Conservation (phyloP, 2,329 filamentous ascomycete genomes). For the Exophiala sp. region DNA sequence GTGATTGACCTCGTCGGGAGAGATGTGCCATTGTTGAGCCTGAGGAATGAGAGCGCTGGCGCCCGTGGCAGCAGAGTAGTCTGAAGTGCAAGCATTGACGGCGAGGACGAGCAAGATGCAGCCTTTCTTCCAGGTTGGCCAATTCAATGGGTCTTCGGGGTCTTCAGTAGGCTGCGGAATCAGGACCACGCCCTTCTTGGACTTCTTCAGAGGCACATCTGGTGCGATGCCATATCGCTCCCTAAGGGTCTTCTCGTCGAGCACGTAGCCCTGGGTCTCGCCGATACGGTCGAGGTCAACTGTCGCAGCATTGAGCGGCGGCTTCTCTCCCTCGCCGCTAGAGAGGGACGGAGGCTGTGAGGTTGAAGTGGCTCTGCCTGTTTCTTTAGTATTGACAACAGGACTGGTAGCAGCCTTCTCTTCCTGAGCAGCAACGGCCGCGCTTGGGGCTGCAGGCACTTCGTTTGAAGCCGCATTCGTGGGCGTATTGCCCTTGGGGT, state of each 20-base stretch:
- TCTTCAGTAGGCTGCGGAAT: conserved; percentile 51
- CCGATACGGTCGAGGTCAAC: conserved; percentile 28
- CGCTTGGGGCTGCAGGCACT: background rate
- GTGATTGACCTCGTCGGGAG: conserved; percentile 47
- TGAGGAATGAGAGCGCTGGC: conserved; percentile 43
- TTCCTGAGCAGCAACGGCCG: background rate
- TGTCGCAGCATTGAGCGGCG: background rate
- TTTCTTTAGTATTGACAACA: background rate
- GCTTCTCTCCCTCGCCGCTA: conserved; percentile 17
- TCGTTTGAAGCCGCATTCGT: background rate
- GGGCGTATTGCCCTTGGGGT: background rate
- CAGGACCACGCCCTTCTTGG: conserved; percentile 41
- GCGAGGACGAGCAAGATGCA: conserved; percentile 46
- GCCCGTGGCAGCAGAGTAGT: conserved; percentile 46
- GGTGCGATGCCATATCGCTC: conserved; percentile 24
- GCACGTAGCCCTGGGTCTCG: conserved; percentile 28
- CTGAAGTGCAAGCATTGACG: conserved; percentile 44
- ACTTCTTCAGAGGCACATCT: conserved; percentile 34
- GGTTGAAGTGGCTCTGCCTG: background rate
- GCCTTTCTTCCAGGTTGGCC: conserved; percentile 47
- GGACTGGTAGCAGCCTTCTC: background rate
- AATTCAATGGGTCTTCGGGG: conserved; percentile 51
- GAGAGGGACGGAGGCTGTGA: conserved; percentile 19
- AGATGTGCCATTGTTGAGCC: conserved; percentile 45
- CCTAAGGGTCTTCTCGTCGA: conserved; percentile 25